Conservation (phyloP, 2,329 filamentous ascomycete species). For the Fusarium aywerte region DNA sequence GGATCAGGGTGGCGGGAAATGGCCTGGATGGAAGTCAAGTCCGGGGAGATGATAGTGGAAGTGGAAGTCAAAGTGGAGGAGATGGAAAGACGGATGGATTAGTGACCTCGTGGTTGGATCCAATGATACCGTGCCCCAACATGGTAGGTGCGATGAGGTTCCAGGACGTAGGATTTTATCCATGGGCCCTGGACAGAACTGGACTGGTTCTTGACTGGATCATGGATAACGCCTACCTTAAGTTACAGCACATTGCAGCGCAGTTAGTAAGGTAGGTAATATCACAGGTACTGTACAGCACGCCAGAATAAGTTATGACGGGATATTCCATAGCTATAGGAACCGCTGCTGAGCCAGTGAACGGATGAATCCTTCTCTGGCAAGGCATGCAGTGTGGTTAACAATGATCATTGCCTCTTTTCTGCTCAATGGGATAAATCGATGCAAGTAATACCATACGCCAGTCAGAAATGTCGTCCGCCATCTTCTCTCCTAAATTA, state of each 20-base stretch:
- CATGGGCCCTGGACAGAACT: slow-evolving; percentile 9
- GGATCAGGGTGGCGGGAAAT: slow-evolving; percentile 39
- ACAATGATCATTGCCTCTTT: background rate
- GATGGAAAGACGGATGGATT: slow-evolving; percentile 18
- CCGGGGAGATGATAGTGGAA: slow-evolving; percentile 28
- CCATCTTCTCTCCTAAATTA: background rate
- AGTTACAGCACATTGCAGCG: background rate
- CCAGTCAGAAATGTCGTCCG: background rate
- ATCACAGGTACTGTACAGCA: background rate
- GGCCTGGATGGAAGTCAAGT: slow-evolving; percentile 30
- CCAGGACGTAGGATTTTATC: slow-evolving; percentile 10
- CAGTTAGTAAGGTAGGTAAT: background rate
- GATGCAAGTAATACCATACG: background rate
- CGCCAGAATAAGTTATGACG: slow-evolving; percentile 27
- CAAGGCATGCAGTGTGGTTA: background rate
- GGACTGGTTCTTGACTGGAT: background rate
- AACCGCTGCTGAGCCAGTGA: background rate
- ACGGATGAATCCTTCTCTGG: slow-evolving; percentile 12
- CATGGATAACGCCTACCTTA: background rate
- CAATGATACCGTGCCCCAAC: slow-evolving; percentile 27
- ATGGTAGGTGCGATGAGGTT: slow-evolving; percentile 34
- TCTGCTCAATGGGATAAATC: background rate
- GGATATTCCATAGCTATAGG: background rate
- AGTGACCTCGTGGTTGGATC: slow-evolving; percentile 35
- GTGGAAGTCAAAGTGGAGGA: slow-evolving; percentile 27